Evolutionary conservation across 768 basidiomycete genomes (phyloP), one percentile per base, ranked within the genome.

Genomic region (Myochromella boudieri): DNA sequence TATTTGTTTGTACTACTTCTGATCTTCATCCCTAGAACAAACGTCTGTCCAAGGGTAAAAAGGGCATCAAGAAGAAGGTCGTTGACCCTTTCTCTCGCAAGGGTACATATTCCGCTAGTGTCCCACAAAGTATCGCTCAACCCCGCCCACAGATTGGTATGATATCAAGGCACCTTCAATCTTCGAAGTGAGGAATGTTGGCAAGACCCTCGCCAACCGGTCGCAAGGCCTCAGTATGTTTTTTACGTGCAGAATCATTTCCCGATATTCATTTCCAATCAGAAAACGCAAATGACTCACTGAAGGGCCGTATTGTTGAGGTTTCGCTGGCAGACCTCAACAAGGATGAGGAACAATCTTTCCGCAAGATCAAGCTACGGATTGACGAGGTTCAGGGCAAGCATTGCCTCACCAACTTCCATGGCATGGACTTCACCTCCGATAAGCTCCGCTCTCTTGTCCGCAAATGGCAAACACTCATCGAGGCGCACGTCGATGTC

Each of bases 21-120:
- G 9, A 47, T 26, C 37, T 46, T 29, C 27, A 24, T 11, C 31
- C 39, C 11, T 58, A 98, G 91, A 98, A 97, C 78, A 99, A 99
- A 77, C 86, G 93, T 68, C 82, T 95, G 60, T 94, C 93, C 40
- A 97, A 97, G 78, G 93, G 93, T 63, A 95, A 95, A 83, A 95
- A 95, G 79, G 93, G 92, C 69, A 86, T 97, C 80, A 99, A 99
- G 93, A 99, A 98, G 80, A 97, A 98, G 86, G 94, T 97, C 68
- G 93, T 99, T 54, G 97, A 99, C 82, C 94, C 97, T 55, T 97
- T 99, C 88, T 87, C 95, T 57, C 87, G 97, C 79, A 99, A 99
- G 77, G 95, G 95, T 95, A 60, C 51, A 57, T 62, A 46, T 47
- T 17, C 25, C 27, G n/a, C 34, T 36, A 1, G 12, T 5, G 1